These are phyloP conservation scores for Fraxinus pennsylvanica DNA, from an alignment of 257 asterid species.

Conservation along the genomic window DNA sequence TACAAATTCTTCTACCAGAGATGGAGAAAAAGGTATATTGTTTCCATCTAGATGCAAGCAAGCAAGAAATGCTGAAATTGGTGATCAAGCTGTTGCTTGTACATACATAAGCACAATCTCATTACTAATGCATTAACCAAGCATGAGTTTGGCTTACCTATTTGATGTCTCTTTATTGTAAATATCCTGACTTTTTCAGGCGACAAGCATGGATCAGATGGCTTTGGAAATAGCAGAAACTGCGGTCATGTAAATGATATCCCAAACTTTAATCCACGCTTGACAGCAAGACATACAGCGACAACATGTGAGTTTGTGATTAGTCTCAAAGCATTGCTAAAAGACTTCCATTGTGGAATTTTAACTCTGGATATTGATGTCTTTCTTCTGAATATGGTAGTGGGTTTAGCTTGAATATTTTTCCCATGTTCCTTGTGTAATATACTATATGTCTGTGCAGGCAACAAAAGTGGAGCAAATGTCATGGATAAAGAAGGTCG, in stretches of 20 bases:
- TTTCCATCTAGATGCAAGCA: neutral
- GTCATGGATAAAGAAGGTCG: neutral
- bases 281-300: neutral
- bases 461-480: neutral
- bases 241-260: neutral
- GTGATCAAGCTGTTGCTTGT: neutral
- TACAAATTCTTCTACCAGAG: neutral
- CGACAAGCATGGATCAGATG: constrained; percentile 1
- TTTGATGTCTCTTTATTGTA: neutral
- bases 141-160: neutral
- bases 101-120: neutral
- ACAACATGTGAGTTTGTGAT: neutral
- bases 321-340: neutral
- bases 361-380: neutral
- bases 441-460: neutral
- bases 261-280: neutral
- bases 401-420: neutral
- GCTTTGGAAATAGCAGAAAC: neutral
- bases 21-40: neutral
- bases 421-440: neutral
- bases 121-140: neutral
- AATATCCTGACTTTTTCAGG: neutral
- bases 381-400: neutral
- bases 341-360: neutral
- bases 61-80: neutral